These are phyloP conservation scores for Platismatia glauca DNA, from an alignment of 495 filamentous ascomycete species.

Conservation along the genomic window DNA sequence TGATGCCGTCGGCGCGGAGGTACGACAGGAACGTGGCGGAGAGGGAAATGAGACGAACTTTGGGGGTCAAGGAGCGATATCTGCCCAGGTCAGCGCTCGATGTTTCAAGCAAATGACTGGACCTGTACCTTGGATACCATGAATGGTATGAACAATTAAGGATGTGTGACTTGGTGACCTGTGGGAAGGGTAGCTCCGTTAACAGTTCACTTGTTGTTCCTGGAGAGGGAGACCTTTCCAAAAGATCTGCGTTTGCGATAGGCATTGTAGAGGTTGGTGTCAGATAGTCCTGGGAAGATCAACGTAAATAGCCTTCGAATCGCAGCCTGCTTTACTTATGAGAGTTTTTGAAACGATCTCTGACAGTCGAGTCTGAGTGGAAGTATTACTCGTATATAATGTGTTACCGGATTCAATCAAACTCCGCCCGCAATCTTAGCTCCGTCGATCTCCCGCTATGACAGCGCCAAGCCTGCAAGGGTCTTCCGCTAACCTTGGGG, in stretches of 20 bases:
- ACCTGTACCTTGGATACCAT: slow-evolving; percentile 69
- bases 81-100: slow-evolving; percentile 29
- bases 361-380: too few relatives aligned
- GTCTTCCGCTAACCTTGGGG: background rate
- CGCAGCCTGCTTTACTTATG: background rate
- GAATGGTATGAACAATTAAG: slow-evolving; percentile 86
- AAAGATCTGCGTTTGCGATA: slow-evolving; percentile 8
- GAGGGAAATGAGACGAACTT: slow-evolving; percentile 74
- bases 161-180: slow-evolving; percentile 75
- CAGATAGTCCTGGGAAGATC: background rate
- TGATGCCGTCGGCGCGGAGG: slow-evolving; percentile 85
- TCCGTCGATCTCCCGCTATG: slow-evolving; percentile 13
- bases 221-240: slow-evolving; percentile 3
- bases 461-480: slow-evolving; percentile 15
- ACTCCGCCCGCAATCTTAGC: background rate
- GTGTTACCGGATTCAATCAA: too few relatives aligned
- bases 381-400: too few relatives aligned
- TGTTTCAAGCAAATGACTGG: background rate
- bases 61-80: slow-evolving; percentile 75
- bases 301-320: background rate
- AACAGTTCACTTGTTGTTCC: slow-evolving; percentile 11
- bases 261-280: background rate
- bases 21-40: slow-evolving; percentile 68
- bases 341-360: too few relatives aligned
- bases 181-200: slow-evolving; percentile 61